Evolutionary conservation across 129 eudicot species (phyloP).

Genomic region (Arctium lappa): DNA sequence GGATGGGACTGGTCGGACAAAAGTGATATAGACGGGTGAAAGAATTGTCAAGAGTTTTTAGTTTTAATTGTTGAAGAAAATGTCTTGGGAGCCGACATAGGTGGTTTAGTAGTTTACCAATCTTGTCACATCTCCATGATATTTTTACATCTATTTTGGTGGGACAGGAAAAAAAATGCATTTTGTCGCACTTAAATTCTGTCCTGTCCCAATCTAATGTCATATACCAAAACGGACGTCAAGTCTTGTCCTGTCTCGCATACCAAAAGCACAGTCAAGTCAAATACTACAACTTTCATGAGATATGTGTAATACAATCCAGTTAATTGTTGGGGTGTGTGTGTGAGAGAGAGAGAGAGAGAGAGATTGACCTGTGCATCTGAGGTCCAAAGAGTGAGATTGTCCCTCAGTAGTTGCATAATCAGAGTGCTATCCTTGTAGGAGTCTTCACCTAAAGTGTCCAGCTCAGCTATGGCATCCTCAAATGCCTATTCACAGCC

Average conservation of each 20-base stretch:
- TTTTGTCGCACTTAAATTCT: too few species aligned
- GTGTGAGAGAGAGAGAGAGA: slow-evolving; percentile 10
- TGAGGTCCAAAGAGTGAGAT: slow-evolving; percentile 97
- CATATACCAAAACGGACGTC: too few species aligned
- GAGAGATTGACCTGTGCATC: slow-evolving; percentile 62
- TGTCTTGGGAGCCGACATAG: background rate
- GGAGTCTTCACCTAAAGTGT: slow-evolving; percentile 92
- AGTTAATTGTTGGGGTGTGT: background rate
- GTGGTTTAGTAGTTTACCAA: background rate
- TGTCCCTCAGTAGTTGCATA: slow-evolving; percentile 94
- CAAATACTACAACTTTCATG: background rate
- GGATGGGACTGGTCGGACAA: background rate
- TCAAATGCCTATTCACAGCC: slow-evolving; percentile 65
- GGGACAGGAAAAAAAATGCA: background rate
- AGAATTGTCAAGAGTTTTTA: too few species aligned
- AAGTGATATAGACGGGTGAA: too few species aligned
- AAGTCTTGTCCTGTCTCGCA: too few species aligned
- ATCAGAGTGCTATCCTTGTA: slow-evolving; percentile 96
- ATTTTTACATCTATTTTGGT: background rate
- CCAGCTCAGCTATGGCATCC: slow-evolving; percentile 92
- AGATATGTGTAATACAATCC: background rate
- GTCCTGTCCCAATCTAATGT: too few species aligned
- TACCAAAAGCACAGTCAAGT: background rate
- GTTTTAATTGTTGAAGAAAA: too few species aligned
- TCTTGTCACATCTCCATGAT: background rate